Base-by-base conservation (phyloP, 148 eudicot genomes). In the Cornus controversa region DNA sequence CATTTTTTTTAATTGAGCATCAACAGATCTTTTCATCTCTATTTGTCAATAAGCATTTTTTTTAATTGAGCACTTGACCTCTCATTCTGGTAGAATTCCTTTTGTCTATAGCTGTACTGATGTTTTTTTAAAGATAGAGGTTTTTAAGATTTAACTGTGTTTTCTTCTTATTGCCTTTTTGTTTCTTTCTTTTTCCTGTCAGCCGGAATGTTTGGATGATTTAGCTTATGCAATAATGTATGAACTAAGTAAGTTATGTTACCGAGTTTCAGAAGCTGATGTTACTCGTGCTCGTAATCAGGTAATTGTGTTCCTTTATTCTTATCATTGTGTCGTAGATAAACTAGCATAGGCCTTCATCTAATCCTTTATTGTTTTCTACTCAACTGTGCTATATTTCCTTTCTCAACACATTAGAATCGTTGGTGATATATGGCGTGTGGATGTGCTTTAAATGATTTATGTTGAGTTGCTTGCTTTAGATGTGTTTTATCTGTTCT, bases 201-300 rank as follows among this genome's bases (percentile, higher is more conserved):
- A 90, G 90, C 87, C 93, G 6, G 89, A 84, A 29, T 66, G 82
- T 80, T 85, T 88, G 89, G 89, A 81, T 76, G 94, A 90, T 84
- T 84, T 88, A 47, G 82, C 91, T 31, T 90, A 84, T 86, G 84
- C 84, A 66, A 90, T 88, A 71, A 90, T 90, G 94, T 76, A 85
- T 57, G 86, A 80, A 71, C 64, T 88, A 34, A 78, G 85, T 80
- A 90, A 86, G 81, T 82, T 90, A 72, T 88, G 89, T 31, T 90
- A 90, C 80, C 84, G 84, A 54, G 94, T 88, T 18, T 82, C 87
- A 72, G 91, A 90, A 1, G 85, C 71, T 28, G 94, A 90, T 74
- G 91, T 90, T 68, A 84, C 78, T 50, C 94, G 94, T 77, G 94
- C 94, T 70, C 82, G 89, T 77, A 90, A 90, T 84, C 90, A 90